Base-by-base conservation (phyloP, 2,329 filamentous ascomycete species). In the Pseudocercospora cruenta region DNA sequence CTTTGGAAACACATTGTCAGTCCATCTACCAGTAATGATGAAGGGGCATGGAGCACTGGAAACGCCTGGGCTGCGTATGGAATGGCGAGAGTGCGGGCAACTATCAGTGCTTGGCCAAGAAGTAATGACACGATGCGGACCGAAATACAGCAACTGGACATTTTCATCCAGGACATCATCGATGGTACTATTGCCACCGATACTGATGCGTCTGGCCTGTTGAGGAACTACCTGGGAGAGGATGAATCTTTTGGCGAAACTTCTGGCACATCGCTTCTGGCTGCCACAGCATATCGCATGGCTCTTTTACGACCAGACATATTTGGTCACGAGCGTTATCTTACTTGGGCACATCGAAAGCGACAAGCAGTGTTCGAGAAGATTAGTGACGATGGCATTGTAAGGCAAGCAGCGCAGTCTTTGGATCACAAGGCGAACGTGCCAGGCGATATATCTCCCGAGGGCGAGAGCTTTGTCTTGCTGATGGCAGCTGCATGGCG, bases 31-130 rank as follows among this genome's bases (percentile, higher is more conserved):
- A 73, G 70, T 58, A 69, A 73, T 39, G 82, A 83, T 71, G 67
- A 71, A 3, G 78, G 76, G 8, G 73, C 80, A 2, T 85, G 82
- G 83, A 81, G 79, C 69, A 84, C 81, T 10, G 80, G 82, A 1
- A 85, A 84, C 70, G 83, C 74, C 3, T 84, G 82, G 82, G 82
- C 80, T 4, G 80, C 80, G 0, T 80, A 80, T 36, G 83, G 83
- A 0, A 82, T 83, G 77, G 74, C 77, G 9, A 77, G 82, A 33
- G 82, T 85, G 14, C 71, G 84, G 0, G 81, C 82, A 6, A 84
- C 81, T 9, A 72, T 81, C 10, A 71, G 73, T 51, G 77, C 78
- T 45, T 79, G 78, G 67, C 63, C 49, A 21, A 69, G 70, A 8
- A 73, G 68, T 43, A 72, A 69, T 10, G 62, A 57, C 16, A 59